Conservation (phyloP, 805 yeast species). For the Sugiyamaella valdiviana region DNA sequence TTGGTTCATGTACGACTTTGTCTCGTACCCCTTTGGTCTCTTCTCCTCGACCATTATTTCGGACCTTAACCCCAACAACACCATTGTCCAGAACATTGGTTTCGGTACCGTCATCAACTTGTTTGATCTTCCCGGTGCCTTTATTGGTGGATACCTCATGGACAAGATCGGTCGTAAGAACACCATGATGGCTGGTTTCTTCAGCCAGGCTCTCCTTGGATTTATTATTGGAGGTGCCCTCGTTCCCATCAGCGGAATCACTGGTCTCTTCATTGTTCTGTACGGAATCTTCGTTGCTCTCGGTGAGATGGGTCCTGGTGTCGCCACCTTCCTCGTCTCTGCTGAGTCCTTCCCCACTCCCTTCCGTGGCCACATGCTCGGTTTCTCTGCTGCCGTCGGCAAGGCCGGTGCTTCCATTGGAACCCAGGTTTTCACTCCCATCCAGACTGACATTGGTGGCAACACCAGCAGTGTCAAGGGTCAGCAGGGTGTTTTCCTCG, state of each 20-base stretch:
- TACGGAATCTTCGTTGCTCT: slow-evolving; percentile 81
- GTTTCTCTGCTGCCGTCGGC: slow-evolving; percentile 86
- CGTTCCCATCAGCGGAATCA: slow-evolving; percentile 45
- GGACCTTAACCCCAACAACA: slow-evolving; percentile 51
- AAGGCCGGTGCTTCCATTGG: slow-evolving; percentile 92
- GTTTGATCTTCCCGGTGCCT: slow-evolving; percentile 86
- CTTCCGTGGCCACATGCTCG: slow-evolving; percentile 84
- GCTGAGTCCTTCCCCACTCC: slow-evolving; percentile 82
- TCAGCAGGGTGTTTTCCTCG: slow-evolving; percentile 38
- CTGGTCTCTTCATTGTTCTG: slow-evolving; percentile 76
- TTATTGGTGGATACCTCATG: slow-evolving; percentile 74
- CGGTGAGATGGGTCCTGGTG: slow-evolving; percentile 95
- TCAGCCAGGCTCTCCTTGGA: slow-evolving; percentile 71
- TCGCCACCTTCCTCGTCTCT: slow-evolving; percentile 81
- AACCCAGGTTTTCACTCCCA: slow-evolving; percentile 79
- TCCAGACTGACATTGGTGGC: slow-evolving; percentile 40
- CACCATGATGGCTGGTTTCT: slow-evolving; percentile 63
- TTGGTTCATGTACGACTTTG: slow-evolving; percentile 91
- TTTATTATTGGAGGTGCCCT: slow-evolving; percentile 74
- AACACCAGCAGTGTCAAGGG: slow-evolving; percentile 4
- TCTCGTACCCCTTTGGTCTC: slow-evolving; percentile 79
- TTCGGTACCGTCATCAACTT: slow-evolving; percentile 87
- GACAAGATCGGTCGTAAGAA: slow-evolving; percentile 86
- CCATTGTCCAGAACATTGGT: slow-evolving; percentile 71
- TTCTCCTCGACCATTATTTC: slow-evolving; percentile 68